phyloP scores from a whole-genome alignment of 1,284 basidiomycete species.

The Coniophora puteana region DNA sequence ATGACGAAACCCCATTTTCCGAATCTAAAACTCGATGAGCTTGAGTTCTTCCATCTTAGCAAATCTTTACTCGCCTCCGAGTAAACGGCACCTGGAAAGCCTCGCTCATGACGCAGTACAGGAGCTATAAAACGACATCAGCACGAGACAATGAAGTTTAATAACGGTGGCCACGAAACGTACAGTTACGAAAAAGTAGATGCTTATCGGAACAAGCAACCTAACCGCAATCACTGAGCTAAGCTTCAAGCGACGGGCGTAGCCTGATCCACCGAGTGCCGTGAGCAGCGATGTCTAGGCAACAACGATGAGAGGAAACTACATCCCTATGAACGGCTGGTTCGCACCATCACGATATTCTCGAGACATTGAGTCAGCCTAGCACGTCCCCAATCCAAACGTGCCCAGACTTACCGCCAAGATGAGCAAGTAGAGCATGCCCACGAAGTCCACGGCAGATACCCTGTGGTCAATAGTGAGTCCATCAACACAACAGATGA shows the following conservation, averaged over 20 bases:
- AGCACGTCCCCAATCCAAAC: slow-evolving; percentile 29
- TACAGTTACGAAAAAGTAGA: slow-evolving; percentile 63
- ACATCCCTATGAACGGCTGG: slow-evolving; percentile 16
- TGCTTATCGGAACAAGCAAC: slow-evolving; percentile 45
- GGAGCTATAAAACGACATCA: slow-evolving; percentile 26
- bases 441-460: slow-evolving; percentile 70
- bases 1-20: slow-evolving; percentile 62
- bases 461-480: slow-evolving; percentile 46
- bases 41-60: background rate
- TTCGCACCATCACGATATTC: slow-evolving; percentile 37
- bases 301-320: slow-evolving; percentile 1
- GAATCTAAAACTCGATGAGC: slow-evolving; percentile 26
- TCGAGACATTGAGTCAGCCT: slow-evolving; percentile 22
- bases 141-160: no score
- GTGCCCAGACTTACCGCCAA: slow-evolving; percentile 37
- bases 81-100: slow-evolving; percentile 64
- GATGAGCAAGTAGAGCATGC: slow-evolving; percentile 73
- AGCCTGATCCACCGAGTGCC: slow-evolving; percentile 37
- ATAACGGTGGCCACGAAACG: slow-evolving; percentile 15
- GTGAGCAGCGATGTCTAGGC: slow-evolving; percentile 25
- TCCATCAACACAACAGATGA: background rate
- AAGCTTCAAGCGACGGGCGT: slow-evolving; percentile 47
- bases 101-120: slow-evolving; percentile 62
- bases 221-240: slow-evolving; percentile 55
- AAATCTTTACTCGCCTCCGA: slow-evolving; percentile 33